phyloP scores from a whole-genome alignment of 495 filamentous ascomycete genomes.

The Penicillium cinerascens region DNA sequence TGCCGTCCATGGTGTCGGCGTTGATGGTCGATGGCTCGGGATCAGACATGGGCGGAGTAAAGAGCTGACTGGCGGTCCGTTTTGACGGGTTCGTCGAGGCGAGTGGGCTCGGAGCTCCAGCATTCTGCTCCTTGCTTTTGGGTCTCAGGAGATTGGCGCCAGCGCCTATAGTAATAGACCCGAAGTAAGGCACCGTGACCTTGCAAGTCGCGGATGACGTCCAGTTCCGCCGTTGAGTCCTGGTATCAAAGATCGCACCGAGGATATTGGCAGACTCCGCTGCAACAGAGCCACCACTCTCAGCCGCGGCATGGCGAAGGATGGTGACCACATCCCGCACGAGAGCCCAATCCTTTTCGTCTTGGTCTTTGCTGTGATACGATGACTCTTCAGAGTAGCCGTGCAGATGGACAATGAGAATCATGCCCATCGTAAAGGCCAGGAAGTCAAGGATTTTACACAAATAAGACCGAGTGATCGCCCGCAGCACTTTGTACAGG shows the following conservation, averaged over 20 bases:
- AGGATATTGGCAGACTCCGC: slow-evolving; percentile 45
- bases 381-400: slow-evolving; percentile 32
- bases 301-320: slow-evolving; percentile 34
- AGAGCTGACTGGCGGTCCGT: slow-evolving; percentile 14
- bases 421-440: slow-evolving; percentile 49
- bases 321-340: slow-evolving; percentile 40
- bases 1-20: background rate
- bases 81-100: background rate
- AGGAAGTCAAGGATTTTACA: slow-evolving; percentile 56
- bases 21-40: slow-evolving; percentile 3
- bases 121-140: slow-evolving; percentile 4
- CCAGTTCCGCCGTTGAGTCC: slow-evolving; percentile 3
- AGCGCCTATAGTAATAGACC: slow-evolving; percentile 34
- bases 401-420: slow-evolving; percentile 47
- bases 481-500: slow-evolving; percentile 42
- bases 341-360: slow-evolving; percentile 43
- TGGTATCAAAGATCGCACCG: slow-evolving; percentile 28
- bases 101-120: background rate
- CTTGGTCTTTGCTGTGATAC: slow-evolving; percentile 28
- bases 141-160: slow-evolving; percentile 25
- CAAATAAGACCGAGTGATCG: slow-evolving; percentile 32
- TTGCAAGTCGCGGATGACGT: slow-evolving; percentile 16
- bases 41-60: slow-evolving; percentile 28
- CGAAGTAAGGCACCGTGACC: slow-evolving; percentile 46
- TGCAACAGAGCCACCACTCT: slow-evolving; percentile 47